Base-by-base conservation (phyloP, 257 asterid genomes). In the Penstemon eatonii region DNA sequence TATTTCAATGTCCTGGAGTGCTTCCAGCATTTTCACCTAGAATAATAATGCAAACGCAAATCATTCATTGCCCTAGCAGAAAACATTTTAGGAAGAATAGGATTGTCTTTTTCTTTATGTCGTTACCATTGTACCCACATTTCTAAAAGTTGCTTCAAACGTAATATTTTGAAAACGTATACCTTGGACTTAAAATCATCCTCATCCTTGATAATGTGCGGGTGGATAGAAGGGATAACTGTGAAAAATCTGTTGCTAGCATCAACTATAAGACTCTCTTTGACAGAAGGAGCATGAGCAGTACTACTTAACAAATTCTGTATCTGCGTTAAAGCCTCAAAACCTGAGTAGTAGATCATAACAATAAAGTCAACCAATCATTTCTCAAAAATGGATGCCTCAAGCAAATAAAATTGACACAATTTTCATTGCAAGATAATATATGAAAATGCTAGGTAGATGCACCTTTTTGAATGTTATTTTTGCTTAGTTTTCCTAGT, bases 21-120 rank as follows among this genome's bases (percentile, higher is more conserved):
- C 97, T 94, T 94, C 99, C 70, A 91, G 83, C 95, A 94, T 94
- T 89, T 91, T 87, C 80, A 94, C 96, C 99, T 94, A 70, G 66
- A 76, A 65, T 25, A 80, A 77, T 53, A 68, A 53, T 5, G 52
- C 12, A 50, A 42, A 45, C 33, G 33, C 33, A 57, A 46, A 52
- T 54, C 42, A 43, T 52, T 54, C 42, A 43, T 52, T 70, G 6
- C 49, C 57, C 44, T 7, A 67, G 63, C 45, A 56, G 56, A 51
- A 11, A 15, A 51, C 41, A 39, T 60, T 41, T 57, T 54, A 8
- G 12, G 36, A 50, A 47, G n/a, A 50, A 63, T 13, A 5, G 50
- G 39, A n/a, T 5, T 39, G 39, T 59, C 2, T 43, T 59, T 45
- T 36, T 58, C 13, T 59, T 8, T 57, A 25, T 25, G 33, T 25